These are phyloP conservation scores for Sporothrix brunneoviolacea DNA, from an alignment of 2,329 filamentous ascomycete species.

Conservation along the genomic window DNA sequence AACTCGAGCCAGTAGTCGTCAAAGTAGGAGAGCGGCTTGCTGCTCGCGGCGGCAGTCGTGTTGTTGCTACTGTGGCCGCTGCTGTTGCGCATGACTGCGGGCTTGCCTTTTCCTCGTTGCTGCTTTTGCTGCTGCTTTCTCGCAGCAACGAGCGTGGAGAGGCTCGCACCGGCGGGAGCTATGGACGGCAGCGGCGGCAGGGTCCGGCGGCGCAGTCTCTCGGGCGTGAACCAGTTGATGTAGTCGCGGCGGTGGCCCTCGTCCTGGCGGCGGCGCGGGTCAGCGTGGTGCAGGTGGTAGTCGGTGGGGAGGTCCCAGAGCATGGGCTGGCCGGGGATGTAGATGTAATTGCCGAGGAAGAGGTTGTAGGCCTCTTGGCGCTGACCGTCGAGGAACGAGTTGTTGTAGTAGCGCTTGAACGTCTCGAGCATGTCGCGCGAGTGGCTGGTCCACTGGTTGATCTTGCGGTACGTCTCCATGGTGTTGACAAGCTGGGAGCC, in stretches of 20 bases:
- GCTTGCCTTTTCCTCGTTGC: background rate
- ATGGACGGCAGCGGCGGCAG: conserved; percentile 40
- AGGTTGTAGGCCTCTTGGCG: conserved; percentile 96
- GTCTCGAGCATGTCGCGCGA: conserved; percentile 98
- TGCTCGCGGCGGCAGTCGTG: background rate
- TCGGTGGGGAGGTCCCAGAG: conserved; percentile 93
- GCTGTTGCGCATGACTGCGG: background rate
- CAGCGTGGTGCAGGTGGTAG: conserved; percentile 88
- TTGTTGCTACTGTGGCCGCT: background rate
- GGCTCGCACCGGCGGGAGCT: conserved; percentile 41
- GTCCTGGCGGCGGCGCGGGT: conserved; percentile 65
- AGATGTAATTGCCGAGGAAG: conserved; percentile 94
- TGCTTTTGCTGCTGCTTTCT: background rate
- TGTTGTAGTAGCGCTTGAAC: conserved; percentile 98
- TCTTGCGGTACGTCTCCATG: conserved; percentile 98
- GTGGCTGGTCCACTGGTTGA: conserved; percentile 97
- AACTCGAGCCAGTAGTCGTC: conserved; percentile 99
- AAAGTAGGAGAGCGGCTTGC: conserved; percentile 53
- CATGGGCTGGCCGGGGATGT: conserved; percentile 80
- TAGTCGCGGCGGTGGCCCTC: conserved; percentile 47
- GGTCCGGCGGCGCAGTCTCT: conserved; percentile 57
- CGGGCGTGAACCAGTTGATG: conserved; percentile 80
- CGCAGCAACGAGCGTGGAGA: conserved; percentile 19
- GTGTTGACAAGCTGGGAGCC: conserved; percentile 97
- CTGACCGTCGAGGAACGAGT: conserved; percentile 92